Base-by-base conservation (phyloP, 2,329 filamentous ascomycete genomes). In the Talaromyces sp. region DNA sequence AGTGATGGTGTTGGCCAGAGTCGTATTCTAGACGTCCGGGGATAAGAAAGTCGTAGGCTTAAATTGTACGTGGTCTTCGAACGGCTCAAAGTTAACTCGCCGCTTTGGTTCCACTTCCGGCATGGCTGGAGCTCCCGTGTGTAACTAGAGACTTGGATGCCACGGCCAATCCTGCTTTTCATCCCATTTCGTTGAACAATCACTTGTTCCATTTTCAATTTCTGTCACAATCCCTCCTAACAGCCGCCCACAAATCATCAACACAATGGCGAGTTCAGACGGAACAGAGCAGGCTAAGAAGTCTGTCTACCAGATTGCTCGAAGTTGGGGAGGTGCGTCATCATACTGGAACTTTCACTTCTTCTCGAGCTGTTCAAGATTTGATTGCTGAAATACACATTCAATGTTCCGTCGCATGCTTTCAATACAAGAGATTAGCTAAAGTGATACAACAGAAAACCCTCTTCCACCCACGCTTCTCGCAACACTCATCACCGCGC, bases 401-500 rank as follows among this genome's bases (percentile, higher is more conserved):
- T 55, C 28, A 8, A 37, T 33, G n/a, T n/a, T n/a, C n/a, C n/a
- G n/a, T n/a, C 16, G 4, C n/a, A 46, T 46, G 9, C 6, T 25
- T 12, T n/a, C 18, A 2, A 46, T 16, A 46, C 3, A 23, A 44
- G 37, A 18, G 14, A 46, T 18, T 6, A 23, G 4, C 44, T 60
- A n/a, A 58, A 25, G n/a, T 25, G 44, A 56, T n/a, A 62, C 64
- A 39, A 54, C 69, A 89, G 87, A 87, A 75, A 86, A 83, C 64
- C 82, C 87, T 8, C 81, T 90, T 35, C 85, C 87, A 1, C 84
- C 88, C 25, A 86, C 84, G 11, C 74, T 88, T 12, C 82, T 88
- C 48, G 87, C 88, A 63, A 87, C 86, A 8, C 79, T 90, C 48
- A 83, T 89, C 67, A 83, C 86, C 44, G 85, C 86, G 11, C 85